phyloP scores from a whole-genome alignment of 139 green algal genomes.

The Closterium sp. region DNA sequence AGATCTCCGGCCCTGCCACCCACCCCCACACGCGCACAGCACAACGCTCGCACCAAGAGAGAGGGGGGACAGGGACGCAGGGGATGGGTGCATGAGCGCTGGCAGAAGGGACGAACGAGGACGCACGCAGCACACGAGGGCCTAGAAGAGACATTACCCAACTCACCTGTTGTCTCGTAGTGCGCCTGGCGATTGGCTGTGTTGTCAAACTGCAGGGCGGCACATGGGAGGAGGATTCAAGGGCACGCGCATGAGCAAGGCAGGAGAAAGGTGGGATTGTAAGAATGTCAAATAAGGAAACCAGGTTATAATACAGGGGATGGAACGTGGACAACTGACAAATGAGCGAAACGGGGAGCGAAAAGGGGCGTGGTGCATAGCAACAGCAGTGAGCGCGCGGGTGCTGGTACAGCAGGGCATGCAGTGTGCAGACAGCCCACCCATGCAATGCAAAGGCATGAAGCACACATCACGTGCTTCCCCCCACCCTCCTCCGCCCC shows the following conservation, averaged over 20 bases:
- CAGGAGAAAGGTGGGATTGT: no score
- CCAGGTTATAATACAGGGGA: no score
- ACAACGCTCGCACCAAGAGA: neutral
- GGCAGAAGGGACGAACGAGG: neutral
- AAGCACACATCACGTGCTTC: no score
- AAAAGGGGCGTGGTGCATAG: no score
- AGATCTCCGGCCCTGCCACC: slow-evolving; percentile 72
- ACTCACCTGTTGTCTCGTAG: slow-evolving; percentile 43
- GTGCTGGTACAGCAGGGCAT: neutral
- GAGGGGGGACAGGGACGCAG: neutral
- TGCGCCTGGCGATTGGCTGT: slow-evolving; percentile 40
- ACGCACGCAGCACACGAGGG: neutral
- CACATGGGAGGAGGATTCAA: neutral
- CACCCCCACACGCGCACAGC: neutral
- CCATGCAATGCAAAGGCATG: no score
- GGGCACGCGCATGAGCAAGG: no score
- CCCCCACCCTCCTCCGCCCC: neutral
- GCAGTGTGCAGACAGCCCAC: neutral
- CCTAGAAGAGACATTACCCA: neutral
- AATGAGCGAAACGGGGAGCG: no score
- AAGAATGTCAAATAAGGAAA: no score
- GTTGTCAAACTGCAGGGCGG: slow-evolving; percentile 44
- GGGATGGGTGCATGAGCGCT: neutral
- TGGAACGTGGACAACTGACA: no score
- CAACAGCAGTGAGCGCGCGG: no score